These are phyloP conservation scores for Dittrichia graveolens DNA, from an alignment of 129 eudicot species.

Conservation along the genomic window DNA sequence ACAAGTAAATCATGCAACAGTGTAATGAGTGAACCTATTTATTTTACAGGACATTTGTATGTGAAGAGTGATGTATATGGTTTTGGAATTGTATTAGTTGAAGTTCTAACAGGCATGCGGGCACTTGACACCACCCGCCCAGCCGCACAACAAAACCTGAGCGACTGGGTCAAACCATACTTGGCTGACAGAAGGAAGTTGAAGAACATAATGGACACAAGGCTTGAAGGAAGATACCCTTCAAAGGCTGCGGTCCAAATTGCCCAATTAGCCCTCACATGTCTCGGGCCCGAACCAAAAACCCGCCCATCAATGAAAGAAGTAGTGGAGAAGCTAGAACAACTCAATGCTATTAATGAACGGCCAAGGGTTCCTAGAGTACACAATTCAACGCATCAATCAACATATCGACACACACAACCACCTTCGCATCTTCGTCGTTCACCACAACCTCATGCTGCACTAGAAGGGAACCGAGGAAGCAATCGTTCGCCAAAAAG, in stretches of 20 bases:
- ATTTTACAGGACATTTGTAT: slow-evolving; percentile 44
- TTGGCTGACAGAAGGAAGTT: slow-evolving; percentile 46
- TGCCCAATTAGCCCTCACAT: slow-evolving; percentile 46
- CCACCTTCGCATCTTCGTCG: slow-evolving; percentile 35
- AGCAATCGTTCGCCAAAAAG: slow-evolving; percentile 32
- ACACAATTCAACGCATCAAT: slow-evolving; percentile 28
- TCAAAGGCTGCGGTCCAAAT: slow-evolving; percentile 39
- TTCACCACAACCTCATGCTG: slow-evolving; percentile 40
- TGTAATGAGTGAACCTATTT: background rate
- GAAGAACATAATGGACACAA: slow-evolving; percentile 48
- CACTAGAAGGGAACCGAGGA: slow-evolving; percentile 32
- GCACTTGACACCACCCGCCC: slow-evolving; percentile 45
- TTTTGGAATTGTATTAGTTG: slow-evolving; percentile 48
- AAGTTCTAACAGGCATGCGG: slow-evolving; percentile 47
- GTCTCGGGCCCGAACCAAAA: slow-evolving; percentile 47
- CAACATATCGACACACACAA: slow-evolving; percentile 27
- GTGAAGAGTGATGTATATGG: slow-evolving; percentile 55
- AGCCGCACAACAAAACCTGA: slow-evolving; percentile 37
- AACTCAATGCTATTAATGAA: slow-evolving; percentile 32
- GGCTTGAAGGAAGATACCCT: slow-evolving; percentile 49
- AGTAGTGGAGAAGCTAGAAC: slow-evolving; percentile 44
- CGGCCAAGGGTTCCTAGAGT: slow-evolving; percentile 34
- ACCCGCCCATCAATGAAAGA: slow-evolving; percentile 51
- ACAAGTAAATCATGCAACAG: background rate
- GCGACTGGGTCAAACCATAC: slow-evolving; percentile 48